Evolutionary conservation across 176 grass and related monocot species (phyloP), one percentile per base, ranked within the genome.

Genomic region (Metroxylon sagu): DNA sequence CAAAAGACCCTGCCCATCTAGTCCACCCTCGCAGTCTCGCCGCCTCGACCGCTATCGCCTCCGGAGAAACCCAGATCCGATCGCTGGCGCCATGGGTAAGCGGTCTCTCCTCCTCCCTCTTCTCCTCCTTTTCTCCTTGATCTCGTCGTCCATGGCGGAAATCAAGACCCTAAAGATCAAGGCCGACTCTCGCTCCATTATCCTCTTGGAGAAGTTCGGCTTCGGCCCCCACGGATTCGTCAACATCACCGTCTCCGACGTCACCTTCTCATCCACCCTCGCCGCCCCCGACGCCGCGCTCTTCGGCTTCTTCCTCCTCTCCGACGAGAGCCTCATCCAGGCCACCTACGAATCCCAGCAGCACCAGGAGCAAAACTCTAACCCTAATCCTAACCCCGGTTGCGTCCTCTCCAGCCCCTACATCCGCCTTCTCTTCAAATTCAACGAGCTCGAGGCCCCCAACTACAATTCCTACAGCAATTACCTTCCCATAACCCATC

Each of bases 121-220:
- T 51, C 58, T 68, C 49, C 57, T 71, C 26, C 29, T 62, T 14
- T 63, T 69, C 4, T 16, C n/a, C 12, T 12, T 78, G n/a, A 18
- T 88, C 65, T n/a, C 25, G 0, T 74, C 85, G 1, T 78, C 83
- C 39, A 55, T 50, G 16, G 93, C 87, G 62, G 93, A 97, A 84
- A 97, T 92, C 72, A 97, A 97, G 85, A 57, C 68, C 65, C 73
- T 91, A 73, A 68, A 83, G 26, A 76, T 82, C 72, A 53, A 52
- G 15, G 58, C 75, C 7, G 93, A 97, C 81, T 56, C 75, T 5
- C 93, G 93, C 71, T 0, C 14, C 56, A 53, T 69, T 53, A 97
- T 97, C 75, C 83, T 92, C 69, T 97, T 97, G 84, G 93, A 97
- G 93, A 97, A 97, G 71, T 97, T 97, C 76, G 93, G 93, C 2